Conservation (phyloP, 1,139 yeast genomes). For the Saccharomycopsis hybrid region DNA sequence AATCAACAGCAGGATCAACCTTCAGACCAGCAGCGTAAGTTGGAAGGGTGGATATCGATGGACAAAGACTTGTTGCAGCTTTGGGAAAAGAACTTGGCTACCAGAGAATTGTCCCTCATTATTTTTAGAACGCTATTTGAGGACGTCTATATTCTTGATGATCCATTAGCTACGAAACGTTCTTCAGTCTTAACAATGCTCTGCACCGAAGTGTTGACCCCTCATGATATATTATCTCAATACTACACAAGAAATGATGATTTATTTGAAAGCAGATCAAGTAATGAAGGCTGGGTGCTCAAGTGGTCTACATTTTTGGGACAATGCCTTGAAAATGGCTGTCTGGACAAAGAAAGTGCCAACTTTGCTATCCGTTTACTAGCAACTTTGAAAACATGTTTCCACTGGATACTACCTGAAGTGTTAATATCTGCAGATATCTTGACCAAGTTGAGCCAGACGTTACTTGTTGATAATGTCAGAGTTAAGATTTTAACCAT, state of each 20-base stretch:
- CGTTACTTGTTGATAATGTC: slow-evolving; percentile 56
- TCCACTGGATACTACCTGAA: slow-evolving; percentile 84
- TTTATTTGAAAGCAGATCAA: slow-evolving; percentile 53
- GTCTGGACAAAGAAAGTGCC: slow-evolving; percentile 32
- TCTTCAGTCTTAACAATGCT: slow-evolving; percentile 73
- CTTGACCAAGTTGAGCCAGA: slow-evolving; percentile 55
- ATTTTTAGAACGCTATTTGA: slow-evolving; percentile 85
- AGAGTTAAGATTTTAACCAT: slow-evolving; percentile 77
- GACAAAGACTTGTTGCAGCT: slow-evolving; percentile 66
- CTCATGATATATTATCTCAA: slow-evolving; percentile 54
- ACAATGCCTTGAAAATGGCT: slow-evolving; percentile 37
- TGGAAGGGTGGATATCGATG: slow-evolving; percentile 87
- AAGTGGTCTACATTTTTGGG: slow-evolving; percentile 66
- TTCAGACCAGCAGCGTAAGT: slow-evolving; percentile 33
- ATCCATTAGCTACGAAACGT: slow-evolving; percentile 80
- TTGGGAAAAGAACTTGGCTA: slow-evolving; percentile 60
- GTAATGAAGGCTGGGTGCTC: slow-evolving; percentile 79
- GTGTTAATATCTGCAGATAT: slow-evolving; percentile 65
- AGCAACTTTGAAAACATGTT: slow-evolving; percentile 80
- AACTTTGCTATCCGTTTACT: slow-evolving; percentile 60
- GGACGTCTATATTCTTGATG: slow-evolving; percentile 89
- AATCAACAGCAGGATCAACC: not conserved
- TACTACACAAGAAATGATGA: slow-evolving; percentile 70
- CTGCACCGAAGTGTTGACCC: slow-evolving; percentile 76
- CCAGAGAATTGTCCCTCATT: slow-evolving; percentile 70